A percentile compares a stretch with the other conserved stretches of the same genome.
These are phyloP conservation scores for Lophiostoma macrostomum DNA, from an alignment of 495 filamentous ascomycete species.

Conservation along the genomic window DNA sequence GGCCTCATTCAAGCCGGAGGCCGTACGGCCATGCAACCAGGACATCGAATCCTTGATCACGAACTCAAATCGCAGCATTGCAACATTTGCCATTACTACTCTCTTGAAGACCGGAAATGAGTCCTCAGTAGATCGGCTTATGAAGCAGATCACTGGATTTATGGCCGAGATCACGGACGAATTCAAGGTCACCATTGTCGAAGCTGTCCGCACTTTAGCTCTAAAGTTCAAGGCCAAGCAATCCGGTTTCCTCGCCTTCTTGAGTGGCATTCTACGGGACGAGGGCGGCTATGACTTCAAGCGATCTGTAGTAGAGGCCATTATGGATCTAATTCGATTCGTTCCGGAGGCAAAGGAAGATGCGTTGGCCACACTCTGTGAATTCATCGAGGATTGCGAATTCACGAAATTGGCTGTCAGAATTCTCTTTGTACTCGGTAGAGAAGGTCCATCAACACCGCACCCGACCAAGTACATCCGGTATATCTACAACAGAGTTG, in stretches of 20 bases:
- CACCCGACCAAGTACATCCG: conserved; percentile 98
- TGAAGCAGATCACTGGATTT: conserved; percentile 73
- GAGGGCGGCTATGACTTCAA: conserved; percentile 99
- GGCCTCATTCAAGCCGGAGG: conserved; percentile 89
- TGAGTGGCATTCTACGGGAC: conserved; percentile 90
- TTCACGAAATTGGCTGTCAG: conserved; percentile 97
- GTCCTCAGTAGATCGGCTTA: conserved; percentile 90
- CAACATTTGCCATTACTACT: conserved; percentile 96
- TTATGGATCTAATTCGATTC: conserved; percentile 99
- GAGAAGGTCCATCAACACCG: conserved; percentile 91
- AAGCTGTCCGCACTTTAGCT: conserved; percentile 93
- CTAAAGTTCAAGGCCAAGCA: conserved; percentile 98
- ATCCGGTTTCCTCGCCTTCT: conserved; percentile 93
- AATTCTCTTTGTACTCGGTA: conserved; percentile 86
- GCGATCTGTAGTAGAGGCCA: conserved; percentile 94
- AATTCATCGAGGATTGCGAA: conserved; percentile 99
- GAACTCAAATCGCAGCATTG: conserved; percentile 94
- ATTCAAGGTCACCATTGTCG: conserved; percentile 99
- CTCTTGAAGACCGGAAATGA: conserved; percentile 98
- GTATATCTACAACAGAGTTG: conserved; percentile 99
- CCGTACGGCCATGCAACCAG: conserved; percentile 89
- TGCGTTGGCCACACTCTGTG: conserved; percentile 91
- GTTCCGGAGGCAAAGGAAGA: conserved; percentile 98
- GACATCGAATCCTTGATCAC: conserved; percentile 96
- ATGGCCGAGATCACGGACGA: conserved; percentile 60